Evolutionary conservation across 2,329 filamentous ascomycete genomes (phyloP).

Genomic region (Verticillium tricorpus): DNA sequence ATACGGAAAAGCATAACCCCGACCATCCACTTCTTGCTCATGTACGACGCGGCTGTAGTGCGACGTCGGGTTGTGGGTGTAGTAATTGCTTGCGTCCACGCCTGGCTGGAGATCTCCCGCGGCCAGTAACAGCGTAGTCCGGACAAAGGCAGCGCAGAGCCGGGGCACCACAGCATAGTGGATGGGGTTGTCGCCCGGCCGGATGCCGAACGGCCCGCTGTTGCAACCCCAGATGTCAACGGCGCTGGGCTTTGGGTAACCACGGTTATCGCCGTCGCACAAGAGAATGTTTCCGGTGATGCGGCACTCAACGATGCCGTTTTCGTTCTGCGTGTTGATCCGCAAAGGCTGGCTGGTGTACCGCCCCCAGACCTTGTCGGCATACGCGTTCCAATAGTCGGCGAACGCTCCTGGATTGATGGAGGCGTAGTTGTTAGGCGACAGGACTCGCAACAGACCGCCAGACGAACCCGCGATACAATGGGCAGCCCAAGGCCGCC

Average conservation of each 20-base stretch:
- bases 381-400: constrained; percentile 39
- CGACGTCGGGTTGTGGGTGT: constrained; percentile 36
- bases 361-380: constrained; percentile 40
- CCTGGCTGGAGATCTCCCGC: constrained; percentile 43
- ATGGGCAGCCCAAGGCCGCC: constrained; percentile 37
- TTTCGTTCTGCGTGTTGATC: constrained; percentile 36
- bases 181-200: constrained; percentile 29
- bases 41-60: constrained; percentile 61
- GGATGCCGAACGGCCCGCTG: constrained; percentile 39
- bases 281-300: constrained; percentile 28
- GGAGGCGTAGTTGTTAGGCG: constrained; percentile 35
- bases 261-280: constrained; percentile 37
- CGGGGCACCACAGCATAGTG: constrained; percentile 40
- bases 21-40: constrained; percentile 51
- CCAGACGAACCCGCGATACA: constrained; percentile 33
- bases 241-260: constrained; percentile 36
- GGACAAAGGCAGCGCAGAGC: constrained; percentile 46
- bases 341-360: constrained; percentile 32
- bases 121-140: constrained; percentile 38
- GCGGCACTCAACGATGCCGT: constrained; percentile 34
- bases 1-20: constrained; percentile 64
- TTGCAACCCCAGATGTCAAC: constrained; percentile 48
- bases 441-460: constrained; percentile 37
- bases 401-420: constrained; percentile 29
- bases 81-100: constrained; percentile 33